These are phyloP conservation scores for Yarrowia sp. DNA, from an alignment of 805 yeast species.

Conservation along the genomic window DNA sequence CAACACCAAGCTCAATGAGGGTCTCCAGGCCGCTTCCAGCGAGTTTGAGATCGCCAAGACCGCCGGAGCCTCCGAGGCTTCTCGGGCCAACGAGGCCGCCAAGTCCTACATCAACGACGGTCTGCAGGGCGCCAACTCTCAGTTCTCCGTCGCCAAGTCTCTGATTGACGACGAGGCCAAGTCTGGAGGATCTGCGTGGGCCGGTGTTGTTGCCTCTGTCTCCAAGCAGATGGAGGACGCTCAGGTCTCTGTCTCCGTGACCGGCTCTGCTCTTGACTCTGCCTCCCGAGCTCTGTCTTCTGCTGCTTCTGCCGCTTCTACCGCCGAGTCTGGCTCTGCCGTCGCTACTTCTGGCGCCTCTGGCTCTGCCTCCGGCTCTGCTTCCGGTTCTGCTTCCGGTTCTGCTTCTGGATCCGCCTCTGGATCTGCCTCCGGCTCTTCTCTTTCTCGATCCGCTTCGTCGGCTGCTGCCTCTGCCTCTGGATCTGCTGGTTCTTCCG, in stretches of 20 bases:
- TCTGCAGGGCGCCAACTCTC: slow-evolving; percentile 7
- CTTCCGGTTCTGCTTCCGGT: neutral
- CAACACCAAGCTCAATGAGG: slow-evolving; percentile 12
- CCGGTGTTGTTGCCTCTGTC: slow-evolving; percentile 9
- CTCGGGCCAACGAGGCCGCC: slow-evolving; percentile 15
- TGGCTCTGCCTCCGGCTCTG: slow-evolving; percentile 3
- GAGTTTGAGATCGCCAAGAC: slow-evolving; percentile 24
- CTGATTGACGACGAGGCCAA: slow-evolving; percentile 27
- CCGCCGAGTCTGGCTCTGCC: slow-evolving; percentile 19
- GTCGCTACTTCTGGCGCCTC: slow-evolving; percentile 1
- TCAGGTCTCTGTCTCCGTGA: slow-evolving; percentile 1
- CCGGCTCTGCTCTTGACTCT: neutral
- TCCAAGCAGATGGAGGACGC: slow-evolving; percentile 15
- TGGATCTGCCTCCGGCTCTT: neutral
- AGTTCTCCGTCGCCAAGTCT: slow-evolving; percentile 20
- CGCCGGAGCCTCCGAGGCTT: slow-evolving; percentile 17
- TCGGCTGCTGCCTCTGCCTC: slow-evolving; percentile 8
- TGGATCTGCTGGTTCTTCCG: neutral
- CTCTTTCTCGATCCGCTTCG: neutral
- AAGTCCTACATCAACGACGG: slow-evolving; percentile 20
- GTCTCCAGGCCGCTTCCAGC: slow-evolving; percentile 6
- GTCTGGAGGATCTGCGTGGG: slow-evolving; percentile 10
- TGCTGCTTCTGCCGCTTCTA: slow-evolving; percentile 7
- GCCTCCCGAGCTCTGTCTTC: slow-evolving; percentile 10
- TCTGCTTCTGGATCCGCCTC: neutral